phyloP scores from a whole-genome alignment of 1,284 basidiomycete species.

The Macrocystidia cucumis region DNA sequence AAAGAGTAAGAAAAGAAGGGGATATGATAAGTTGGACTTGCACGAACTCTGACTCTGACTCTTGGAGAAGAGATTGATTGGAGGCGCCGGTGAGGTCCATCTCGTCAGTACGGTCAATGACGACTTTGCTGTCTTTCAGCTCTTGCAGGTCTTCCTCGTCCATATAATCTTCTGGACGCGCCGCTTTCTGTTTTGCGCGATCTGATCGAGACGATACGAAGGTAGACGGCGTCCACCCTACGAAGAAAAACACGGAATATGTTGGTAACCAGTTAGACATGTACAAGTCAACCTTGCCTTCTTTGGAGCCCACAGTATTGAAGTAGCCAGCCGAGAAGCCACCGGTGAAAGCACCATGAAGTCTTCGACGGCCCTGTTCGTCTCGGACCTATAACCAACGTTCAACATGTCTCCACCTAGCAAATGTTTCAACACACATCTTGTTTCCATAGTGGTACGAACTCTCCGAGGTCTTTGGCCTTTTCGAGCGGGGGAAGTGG shows the following conservation, averaged over 20 bases:
- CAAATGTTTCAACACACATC: conserved; percentile 48
- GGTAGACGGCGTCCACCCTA: conserved; percentile 91
- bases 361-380: conserved; percentile 85
- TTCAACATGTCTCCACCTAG: not conserved
- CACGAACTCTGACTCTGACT: conserved; percentile 54
- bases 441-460: conserved; percentile 96
- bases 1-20: conserved; percentile 7
- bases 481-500: conserved; percentile 87
- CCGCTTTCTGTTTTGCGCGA: conserved; percentile 53
- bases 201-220: conserved; percentile 84
- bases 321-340: conserved; percentile 98
- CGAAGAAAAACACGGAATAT: conserved; percentile 1
- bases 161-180: conserved; percentile 91
- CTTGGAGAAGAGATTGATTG: conserved; percentile 35
- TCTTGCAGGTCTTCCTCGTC: conserved; percentile 96
- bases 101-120: conserved; percentile 72
- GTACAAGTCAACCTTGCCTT: conserved; percentile 48
- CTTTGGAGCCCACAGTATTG: conserved; percentile 93
- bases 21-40: conserved; percentile 1
- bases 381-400: conserved; percentile 64
- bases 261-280: not conserved
- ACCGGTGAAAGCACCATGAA: conserved; percentile 98
- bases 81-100: conserved; percentile 51
- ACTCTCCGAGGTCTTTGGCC: conserved; percentile 85
- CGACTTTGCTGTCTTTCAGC: conserved; percentile 59